Conservation (phyloP, 768 basidiomycete species). For the Gymnopilus dilepis region DNA sequence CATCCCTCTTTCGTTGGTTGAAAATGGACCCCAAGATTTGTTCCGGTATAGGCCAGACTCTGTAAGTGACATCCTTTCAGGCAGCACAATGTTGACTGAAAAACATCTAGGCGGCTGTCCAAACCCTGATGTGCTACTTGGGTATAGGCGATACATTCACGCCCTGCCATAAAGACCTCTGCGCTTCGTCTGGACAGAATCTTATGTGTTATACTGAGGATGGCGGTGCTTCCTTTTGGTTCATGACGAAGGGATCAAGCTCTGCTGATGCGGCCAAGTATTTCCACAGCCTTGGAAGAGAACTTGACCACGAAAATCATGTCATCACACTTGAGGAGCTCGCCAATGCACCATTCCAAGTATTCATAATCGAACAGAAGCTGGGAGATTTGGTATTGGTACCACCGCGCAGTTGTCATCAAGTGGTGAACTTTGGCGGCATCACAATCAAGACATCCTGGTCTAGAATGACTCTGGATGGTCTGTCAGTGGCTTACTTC, state of each 20-base stretch:
- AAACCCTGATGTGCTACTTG: constrained; percentile 87
- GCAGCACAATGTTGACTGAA: constrained; percentile 5
- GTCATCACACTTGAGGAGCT: constrained; percentile 68
- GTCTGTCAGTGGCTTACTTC: constrained; percentile 62
- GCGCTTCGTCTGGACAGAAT: constrained; percentile 85
- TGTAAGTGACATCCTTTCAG: constrained; percentile 41
- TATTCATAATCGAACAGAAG: constrained; percentile 76
- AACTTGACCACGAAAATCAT: constrained; percentile 78
- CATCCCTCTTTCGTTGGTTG: constrained; percentile 59
- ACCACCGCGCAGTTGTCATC: constrained; percentile 82
- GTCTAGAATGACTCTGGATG: constrained; percentile 81
- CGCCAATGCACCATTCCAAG: constrained; percentile 63
- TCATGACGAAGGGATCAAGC: constrained; percentile 74
- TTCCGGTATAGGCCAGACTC: constrained; percentile 57
- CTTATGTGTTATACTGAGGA: constrained; percentile 84
- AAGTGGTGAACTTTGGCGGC: constrained; percentile 82
- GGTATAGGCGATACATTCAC: constrained; percentile 86
- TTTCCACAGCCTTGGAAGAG: constrained; percentile 59
- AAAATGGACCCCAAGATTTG: constrained; percentile 60
- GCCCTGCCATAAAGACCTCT: constrained; percentile 84
- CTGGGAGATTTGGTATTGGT: constrained; percentile 82
- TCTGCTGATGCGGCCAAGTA: constrained; percentile 60
- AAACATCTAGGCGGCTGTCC: constrained; percentile 55
- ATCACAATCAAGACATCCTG: constrained; percentile 85
- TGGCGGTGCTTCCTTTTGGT: constrained; percentile 80